A percentile compares a stretch with the other conserved stretches of the same genome.
Conservation (phyloP, 75 land plant genomes). For the Picea glauca region DNA sequence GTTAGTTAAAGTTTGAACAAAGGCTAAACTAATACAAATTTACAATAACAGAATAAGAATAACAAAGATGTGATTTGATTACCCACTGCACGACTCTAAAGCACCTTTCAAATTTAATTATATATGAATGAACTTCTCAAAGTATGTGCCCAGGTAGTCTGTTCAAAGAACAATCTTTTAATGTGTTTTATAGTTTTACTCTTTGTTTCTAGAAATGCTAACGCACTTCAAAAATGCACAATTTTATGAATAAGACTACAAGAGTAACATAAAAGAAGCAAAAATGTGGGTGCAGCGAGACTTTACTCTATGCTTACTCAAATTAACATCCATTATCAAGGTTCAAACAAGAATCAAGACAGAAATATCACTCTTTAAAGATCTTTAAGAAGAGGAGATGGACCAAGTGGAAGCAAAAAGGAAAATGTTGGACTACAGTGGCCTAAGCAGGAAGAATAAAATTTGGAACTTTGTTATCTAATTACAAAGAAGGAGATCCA, state of each 20-base stretch:
- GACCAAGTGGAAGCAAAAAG: no score
- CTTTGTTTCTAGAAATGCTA: not conserved
- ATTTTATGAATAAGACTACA: not conserved
- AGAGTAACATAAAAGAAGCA: not conserved
- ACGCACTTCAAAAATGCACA: not conserved
- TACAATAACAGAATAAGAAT: slow-evolving; percentile 3
- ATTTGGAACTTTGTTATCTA: no score
- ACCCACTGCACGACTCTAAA: not conserved
- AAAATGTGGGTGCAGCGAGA: not conserved
- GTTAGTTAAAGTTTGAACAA: slow-evolving; percentile 12
- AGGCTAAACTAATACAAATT: not conserved
- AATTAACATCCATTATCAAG: not conserved
- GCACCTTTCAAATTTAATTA: not conserved
- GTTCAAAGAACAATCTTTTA: not conserved
- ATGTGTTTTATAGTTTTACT: not conserved
- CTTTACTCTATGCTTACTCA: not conserved
- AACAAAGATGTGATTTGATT: not conserved
- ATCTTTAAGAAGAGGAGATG: no score
- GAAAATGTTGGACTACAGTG: no score
- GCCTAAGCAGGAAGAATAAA: no score
- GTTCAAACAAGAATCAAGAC: not conserved
- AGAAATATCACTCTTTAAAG: no score
- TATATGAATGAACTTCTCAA: not conserved
- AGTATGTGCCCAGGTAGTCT: not conserved
- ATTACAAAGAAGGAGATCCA: no score